Evolutionary conservation across 2,329 filamentous ascomycete genomes (phyloP).

Genomic region (Fusarium marasasianum): DNA sequence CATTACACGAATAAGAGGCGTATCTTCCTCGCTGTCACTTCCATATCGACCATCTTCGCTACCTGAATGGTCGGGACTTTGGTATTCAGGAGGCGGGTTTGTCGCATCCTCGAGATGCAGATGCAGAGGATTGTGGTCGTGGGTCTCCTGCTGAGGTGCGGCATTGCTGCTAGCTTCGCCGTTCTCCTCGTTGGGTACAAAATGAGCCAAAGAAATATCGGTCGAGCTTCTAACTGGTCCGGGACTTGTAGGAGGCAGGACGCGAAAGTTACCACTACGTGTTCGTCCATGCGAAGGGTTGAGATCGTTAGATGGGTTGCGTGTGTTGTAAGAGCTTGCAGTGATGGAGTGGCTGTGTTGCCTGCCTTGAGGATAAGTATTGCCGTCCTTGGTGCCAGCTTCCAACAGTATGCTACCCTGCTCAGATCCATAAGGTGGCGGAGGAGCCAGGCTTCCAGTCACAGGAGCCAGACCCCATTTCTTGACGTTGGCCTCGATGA

Average conservation of each 20-base stretch:
- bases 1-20: constrained; percentile 61
- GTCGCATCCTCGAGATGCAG: constrained; percentile 63
- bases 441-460: constrained; percentile 92
- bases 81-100: constrained; percentile 76
- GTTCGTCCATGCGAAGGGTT: constrained; percentile 76
- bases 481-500: constrained; percentile 99
- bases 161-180: constrained; percentile 64
- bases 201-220: constrained; percentile 91
- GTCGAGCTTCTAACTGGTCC: constrained; percentile 91
- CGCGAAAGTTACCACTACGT: constrained; percentile 79
- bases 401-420: constrained; percentile 96
- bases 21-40: constrained; percentile 66
- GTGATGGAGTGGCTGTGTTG: constrained; percentile 58
- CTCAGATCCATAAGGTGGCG: constrained; percentile 95
- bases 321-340: constrained; percentile 50
- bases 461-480: constrained; percentile 98
- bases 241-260: constrained; percentile 81
- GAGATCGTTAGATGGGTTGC: constrained; percentile 57
- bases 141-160: constrained; percentile 37
- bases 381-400: constrained; percentile 74
- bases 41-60: constrained; percentile 67
- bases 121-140: constrained; percentile 51
- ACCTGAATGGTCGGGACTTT: constrained; percentile 71
- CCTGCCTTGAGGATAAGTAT: constrained; percentile 55
- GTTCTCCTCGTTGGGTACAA: constrained; percentile 76